These are phyloP conservation scores for Macrotyloma uniflorum DNA, from an alignment of 306 rosid genomes.

Conservation along the genomic window DNA sequence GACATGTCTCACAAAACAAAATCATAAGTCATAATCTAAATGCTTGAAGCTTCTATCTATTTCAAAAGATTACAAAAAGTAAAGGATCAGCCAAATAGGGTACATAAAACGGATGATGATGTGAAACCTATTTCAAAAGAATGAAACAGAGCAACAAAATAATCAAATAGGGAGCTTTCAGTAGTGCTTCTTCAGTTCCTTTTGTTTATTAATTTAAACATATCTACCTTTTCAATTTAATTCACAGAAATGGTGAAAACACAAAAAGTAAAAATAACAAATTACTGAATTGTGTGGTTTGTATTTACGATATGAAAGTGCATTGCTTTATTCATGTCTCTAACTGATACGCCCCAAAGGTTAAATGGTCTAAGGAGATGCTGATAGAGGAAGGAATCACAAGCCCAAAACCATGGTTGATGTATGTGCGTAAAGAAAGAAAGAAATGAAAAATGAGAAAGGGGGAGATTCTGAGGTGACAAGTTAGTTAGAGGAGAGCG, in stretches of 20 bases:
- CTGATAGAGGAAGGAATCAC: no score
- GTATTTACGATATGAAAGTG: neutral
- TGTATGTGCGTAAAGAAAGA: no score
- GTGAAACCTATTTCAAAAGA: neutral
- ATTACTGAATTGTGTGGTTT: neutral
- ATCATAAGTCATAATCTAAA: neutral
- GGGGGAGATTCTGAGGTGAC: no score
- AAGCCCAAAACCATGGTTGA: no score
- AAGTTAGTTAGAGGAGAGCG: no score
- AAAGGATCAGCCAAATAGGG: neutral
- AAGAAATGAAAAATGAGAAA: no score
- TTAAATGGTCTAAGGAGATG: no score
- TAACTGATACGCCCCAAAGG: no score
- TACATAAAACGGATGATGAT: neutral
- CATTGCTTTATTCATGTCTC: neutral
- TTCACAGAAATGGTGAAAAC: neutral
- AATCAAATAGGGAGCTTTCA: neutral
- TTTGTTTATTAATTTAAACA: neutral
- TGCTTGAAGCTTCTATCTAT: neutral
- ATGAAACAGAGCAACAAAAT: neutral
- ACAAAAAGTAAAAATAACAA: neutral
- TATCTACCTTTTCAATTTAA: neutral
- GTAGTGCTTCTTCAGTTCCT: neutral
- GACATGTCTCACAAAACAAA: neutral
- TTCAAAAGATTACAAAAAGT: neutral